A percentile compares a stretch with the other conserved stretches of the same genome.
Conservation (phyloP, 2,329 filamentous ascomycete genomes). For the Apiospora phragmitis region DNA sequence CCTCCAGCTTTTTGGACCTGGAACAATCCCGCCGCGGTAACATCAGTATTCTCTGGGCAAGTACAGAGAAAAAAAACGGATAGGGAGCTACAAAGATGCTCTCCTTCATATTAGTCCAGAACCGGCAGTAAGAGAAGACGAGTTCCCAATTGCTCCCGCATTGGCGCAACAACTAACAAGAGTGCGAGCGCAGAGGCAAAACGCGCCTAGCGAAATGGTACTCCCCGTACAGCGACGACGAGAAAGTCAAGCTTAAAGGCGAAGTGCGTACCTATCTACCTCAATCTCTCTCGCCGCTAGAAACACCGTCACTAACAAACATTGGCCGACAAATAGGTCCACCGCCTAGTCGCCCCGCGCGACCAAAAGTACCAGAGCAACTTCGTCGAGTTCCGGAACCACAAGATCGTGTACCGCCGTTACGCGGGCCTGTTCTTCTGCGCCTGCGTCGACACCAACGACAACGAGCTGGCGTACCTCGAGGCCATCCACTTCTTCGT, state of each 20-base stretch:
- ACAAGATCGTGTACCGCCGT: constrained; percentile 95
- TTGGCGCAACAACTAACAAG: neutral
- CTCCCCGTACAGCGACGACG: constrained; percentile 95
- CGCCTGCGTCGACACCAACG: constrained; percentile 97
- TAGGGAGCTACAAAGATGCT: constrained; percentile 31
- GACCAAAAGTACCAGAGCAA: constrained; percentile 99
- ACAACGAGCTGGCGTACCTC: constrained; percentile 95
- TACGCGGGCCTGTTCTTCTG: constrained; percentile 99
- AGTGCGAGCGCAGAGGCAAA: constrained; percentile 73
- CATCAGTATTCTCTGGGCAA: neutral
- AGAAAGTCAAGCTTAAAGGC: constrained; percentile 98
- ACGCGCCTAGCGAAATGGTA: constrained; percentile 99
- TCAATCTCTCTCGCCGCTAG: neutral
- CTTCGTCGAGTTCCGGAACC: constrained; percentile 94
- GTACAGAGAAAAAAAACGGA: neutral
- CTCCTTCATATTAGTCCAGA: constrained; percentile 45
- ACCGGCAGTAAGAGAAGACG: constrained; percentile 37
- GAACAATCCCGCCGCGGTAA: neutral
- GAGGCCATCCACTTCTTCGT: constrained; percentile 99
- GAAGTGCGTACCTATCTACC: constrained; percentile 58
- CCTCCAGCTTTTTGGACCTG: constrained; percentile 10
- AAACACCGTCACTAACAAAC: neutral
- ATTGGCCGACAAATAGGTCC: constrained; percentile 61
- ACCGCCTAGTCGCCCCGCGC: constrained; percentile 94
- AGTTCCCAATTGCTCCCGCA: neutral